Conservation (phyloP, 2,329 filamentous ascomycete genomes). For the Pseudogymnoascus sp. region DNA sequence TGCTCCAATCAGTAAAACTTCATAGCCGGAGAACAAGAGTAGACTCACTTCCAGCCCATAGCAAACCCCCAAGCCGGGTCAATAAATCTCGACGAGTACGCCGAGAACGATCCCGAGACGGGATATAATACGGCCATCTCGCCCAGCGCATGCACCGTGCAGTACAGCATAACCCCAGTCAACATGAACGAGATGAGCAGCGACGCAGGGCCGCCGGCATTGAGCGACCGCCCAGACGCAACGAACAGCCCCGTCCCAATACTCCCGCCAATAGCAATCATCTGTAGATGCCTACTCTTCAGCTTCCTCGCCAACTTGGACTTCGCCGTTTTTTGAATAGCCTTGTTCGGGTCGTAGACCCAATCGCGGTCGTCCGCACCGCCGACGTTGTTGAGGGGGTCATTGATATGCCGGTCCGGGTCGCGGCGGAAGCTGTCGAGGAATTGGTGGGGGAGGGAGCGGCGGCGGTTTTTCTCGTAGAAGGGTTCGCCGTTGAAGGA, state of each 20-base stretch:
- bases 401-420: constrained; percentile 31
- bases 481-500: background rate
- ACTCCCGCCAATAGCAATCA: constrained; percentile 40
- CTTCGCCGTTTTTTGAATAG: constrained; percentile 55
- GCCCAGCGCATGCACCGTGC: constrained; percentile 82
- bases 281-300: constrained; percentile 75
- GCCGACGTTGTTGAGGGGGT: constrained; percentile 41
- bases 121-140: constrained; percentile 88
- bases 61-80: constrained; percentile 93
- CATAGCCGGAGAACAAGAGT: background rate
- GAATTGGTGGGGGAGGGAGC: background rate
- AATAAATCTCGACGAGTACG: constrained; percentile 84
- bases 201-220: constrained; percentile 67
- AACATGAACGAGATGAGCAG: constrained; percentile 69
- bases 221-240: constrained; percentile 64
- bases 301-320: constrained; percentile 68
- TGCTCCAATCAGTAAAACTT: constrained; percentile 28
- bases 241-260: constrained; percentile 88
- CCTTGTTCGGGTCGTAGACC: constrained; percentile 54
- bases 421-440: constrained; percentile 24
- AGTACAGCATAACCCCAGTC: constrained; percentile 82
- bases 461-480: background rate
- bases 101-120: constrained; percentile 83
- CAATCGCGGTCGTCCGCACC: constrained; percentile 21
- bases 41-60: constrained; percentile 80